Evolutionary conservation across 2,329 filamentous ascomycete genomes (phyloP), one percentile per base, ranked within the genome.

Genomic region (Sordariomycetes sp.): DNA sequence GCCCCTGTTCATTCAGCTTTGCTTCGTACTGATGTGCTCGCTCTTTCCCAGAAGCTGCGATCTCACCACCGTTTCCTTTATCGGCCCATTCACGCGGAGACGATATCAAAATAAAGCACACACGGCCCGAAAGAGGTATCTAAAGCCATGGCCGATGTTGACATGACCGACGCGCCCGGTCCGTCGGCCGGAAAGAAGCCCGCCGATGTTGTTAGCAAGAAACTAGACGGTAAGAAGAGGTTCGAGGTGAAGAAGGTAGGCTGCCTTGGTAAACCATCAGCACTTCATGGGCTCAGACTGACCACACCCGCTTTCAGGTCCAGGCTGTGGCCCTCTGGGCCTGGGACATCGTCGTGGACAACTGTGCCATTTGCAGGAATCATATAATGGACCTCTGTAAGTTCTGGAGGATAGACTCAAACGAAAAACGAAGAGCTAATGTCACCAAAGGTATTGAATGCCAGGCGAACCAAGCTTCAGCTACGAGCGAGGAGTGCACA

Each of bases 311-410:
- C 45, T 22, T 52, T 25, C 53, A 62, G 61, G 53, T 62, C 52
- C 59, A 97, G 66, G 94, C 94, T 0, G 94, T 99, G 55, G 91
- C 94, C 48, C 80, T 99, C 2, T 99, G 94, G 94, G 94, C 94
- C 0, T 99, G 94, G 94, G 94, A 99, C 69, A 99, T 99, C 59
- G 91, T 97, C 35, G 94, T 99, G 60, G 94, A 99, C 74, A 99
- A 99, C 80, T 99, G 94, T 70, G 94, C 94, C 66, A 99, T 99
- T 69, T 99, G 94, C 78, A 83, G 94, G 69, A 99, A 99, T 71
- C 94, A 99, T 72, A 99, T 99, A 72, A 99, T 99, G 94, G 94
- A 99, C 72, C 79, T 99, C 32, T 99, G 94, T 90, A 76, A 65
- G 84, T 71, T 50, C 10, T 22, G 8, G 24, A 52, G 25, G 17